A percentile compares a stretch with the other conserved stretches of the same genome.
Conservation (phyloP, 202 grass and related monocot species). For the Brachypodium distachyon region DNA sequence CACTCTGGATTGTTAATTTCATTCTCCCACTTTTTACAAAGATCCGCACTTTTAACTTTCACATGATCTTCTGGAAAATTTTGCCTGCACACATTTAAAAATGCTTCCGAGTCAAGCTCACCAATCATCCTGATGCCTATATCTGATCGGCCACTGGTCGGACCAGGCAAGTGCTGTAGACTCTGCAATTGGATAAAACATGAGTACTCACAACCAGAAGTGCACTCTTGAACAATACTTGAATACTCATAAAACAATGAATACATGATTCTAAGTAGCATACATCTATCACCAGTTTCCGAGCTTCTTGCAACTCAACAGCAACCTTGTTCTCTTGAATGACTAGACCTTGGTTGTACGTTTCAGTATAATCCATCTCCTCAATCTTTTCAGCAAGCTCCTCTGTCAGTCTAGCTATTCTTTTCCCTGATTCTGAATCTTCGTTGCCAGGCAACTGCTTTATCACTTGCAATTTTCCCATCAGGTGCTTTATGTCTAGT, state of each 20-base stretch:
- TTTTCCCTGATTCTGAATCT: constrained; percentile 24
- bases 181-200: not conserved
- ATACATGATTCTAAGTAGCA: not conserved
- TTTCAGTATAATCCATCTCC: constrained; percentile 47
- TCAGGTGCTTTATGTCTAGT: constrained; percentile 62
- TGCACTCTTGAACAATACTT: not conserved
- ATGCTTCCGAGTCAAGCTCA: constrained; percentile 48
- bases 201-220: not conserved
- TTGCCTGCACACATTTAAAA: constrained; percentile 29
- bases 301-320: constrained; percentile 65
- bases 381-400: constrained; percentile 57
- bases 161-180: not conserved
- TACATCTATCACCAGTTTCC: constrained; percentile 52
- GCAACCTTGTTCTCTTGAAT: constrained; percentile 37
- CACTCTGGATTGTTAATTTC: constrained; percentile 54
- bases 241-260: too few species aligned
- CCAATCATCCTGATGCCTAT: constrained; percentile 64
- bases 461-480: constrained; percentile 49
- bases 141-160: not conserved
- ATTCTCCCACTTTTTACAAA: constrained; percentile 60
- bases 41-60: constrained; percentile 20
- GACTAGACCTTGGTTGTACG: constrained; percentile 37
- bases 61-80: constrained; percentile 32
- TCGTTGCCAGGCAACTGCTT: constrained; percentile 40
- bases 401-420: constrained; percentile 40